phyloP scores from a whole-genome alignment of 495 filamentous ascomycete genomes.

The Penicillium cataractarum region DNA sequence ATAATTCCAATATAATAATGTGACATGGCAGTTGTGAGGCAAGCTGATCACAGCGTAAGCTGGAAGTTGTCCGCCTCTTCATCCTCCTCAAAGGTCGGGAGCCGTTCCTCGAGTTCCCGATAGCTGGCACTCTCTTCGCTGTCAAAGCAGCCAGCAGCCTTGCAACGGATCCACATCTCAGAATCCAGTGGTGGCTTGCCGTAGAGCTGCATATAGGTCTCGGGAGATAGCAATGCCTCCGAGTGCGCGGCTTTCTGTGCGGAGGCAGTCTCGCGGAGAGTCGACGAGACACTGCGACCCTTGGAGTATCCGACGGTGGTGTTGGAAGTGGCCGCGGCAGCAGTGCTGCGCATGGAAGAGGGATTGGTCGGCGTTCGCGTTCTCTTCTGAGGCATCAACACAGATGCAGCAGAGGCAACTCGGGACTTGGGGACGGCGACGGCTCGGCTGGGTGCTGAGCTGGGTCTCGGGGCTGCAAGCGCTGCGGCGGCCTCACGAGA shows the following conservation, averaged over 20 bases:
- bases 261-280: slow-evolving; percentile 38
- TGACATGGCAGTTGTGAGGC: not conserved
- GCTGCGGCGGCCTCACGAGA: slow-evolving; percentile 60
- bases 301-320: slow-evolving; percentile 82
- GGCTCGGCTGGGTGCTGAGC: slow-evolving; percentile 37
- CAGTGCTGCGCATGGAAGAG: slow-evolving; percentile 60
- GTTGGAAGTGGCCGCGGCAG: slow-evolving; percentile 67
- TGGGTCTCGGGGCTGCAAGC: slow-evolving; percentile 46
- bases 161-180: slow-evolving; percentile 47
- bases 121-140: slow-evolving; percentile 21
- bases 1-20: slow-evolving; percentile 8
- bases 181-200: slow-evolving; percentile 45
- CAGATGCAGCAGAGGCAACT: slow-evolving; percentile 33
- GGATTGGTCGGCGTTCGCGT: slow-evolving; percentile 44
- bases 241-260: slow-evolving; percentile 24
- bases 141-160: slow-evolving; percentile 43
- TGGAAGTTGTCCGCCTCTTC: slow-evolving; percentile 49
- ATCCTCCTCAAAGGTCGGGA: slow-evolving; percentile 45
- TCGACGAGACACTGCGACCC: slow-evolving; percentile 65
- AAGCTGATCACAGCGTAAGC: slow-evolving; percentile 39
- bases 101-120: slow-evolving; percentile 31
- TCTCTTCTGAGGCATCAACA: slow-evolving; percentile 47
- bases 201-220: slow-evolving; percentile 49
- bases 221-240: slow-evolving; percentile 40
- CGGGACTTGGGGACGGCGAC: slow-evolving; percentile 47